Conservation (phyloP, 2,329 filamentous ascomycete genomes). For the Apiospora marii region DNA sequence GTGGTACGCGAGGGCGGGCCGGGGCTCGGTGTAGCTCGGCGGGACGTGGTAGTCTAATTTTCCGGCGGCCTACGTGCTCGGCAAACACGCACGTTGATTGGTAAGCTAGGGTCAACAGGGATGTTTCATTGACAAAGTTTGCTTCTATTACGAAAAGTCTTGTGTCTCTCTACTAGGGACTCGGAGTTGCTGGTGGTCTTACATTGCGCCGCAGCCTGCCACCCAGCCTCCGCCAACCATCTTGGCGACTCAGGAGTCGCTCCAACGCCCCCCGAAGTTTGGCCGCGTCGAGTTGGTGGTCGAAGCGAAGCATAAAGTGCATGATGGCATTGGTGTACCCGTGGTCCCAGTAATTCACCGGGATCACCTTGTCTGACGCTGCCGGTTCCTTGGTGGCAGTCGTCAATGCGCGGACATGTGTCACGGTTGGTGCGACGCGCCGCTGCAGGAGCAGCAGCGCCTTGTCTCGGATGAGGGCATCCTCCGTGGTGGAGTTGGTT, state of each 20-base stretch:
- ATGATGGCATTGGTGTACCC: slow-evolving; percentile 35
- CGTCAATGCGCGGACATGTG: no score
- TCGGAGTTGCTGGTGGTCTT: background rate
- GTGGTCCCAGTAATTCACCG: slow-evolving; percentile 39
- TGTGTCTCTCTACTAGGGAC: no score
- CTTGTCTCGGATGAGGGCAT: background rate
- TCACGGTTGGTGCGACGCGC: slow-evolving; percentile 25
- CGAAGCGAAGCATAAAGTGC: slow-evolving; percentile 38
- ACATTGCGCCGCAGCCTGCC: slow-evolving; percentile 27
- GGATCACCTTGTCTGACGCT: slow-evolving; percentile 35
- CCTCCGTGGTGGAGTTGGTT: background rate
- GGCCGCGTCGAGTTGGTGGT: slow-evolving; percentile 37
- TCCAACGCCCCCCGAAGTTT: slow-evolving; percentile 33
- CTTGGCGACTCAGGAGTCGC: slow-evolving; percentile 27
- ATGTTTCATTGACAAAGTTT: background rate
- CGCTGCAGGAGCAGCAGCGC: background rate
- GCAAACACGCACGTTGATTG: background rate
- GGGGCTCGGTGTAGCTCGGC: background rate
- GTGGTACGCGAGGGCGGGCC: slow-evolving; percentile 19
- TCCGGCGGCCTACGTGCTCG: background rate
- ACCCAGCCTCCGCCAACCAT: slow-evolving; percentile 39
- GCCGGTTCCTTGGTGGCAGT: no score
- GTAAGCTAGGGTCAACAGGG: background rate
- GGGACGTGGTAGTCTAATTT: background rate
- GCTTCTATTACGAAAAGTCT: no score